A percentile compares a stretch with the other conserved stretches of the same genome.
These are phyloP conservation scores for Botrytis medusae DNA, from an alignment of 2,329 filamentous ascomycete species.

Conservation along the genomic window DNA sequence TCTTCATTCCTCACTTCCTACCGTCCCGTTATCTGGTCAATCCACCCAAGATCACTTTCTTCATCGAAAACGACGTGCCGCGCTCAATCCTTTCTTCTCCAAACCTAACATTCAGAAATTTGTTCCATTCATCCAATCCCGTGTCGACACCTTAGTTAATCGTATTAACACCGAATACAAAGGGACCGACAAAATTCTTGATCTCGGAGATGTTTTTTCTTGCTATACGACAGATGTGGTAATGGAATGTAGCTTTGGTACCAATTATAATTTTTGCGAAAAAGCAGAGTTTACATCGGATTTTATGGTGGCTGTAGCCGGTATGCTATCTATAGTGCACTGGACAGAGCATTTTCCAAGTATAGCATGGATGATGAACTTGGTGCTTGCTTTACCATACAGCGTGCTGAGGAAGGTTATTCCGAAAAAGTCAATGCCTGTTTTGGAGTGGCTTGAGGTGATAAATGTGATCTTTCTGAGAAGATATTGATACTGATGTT, in stretches of 20 bases:
- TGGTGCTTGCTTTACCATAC: constrained; percentile 7
- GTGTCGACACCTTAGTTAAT: constrained; percentile 1
- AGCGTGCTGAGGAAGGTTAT: neutral
- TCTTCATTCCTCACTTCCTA: constrained; percentile 21
- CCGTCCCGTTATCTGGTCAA: constrained; percentile 17
- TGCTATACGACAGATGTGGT: constrained; percentile 31
- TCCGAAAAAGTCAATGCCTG: neutral
- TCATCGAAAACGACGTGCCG: constrained; percentile 29
- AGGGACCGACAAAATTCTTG: neutral
- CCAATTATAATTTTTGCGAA: constrained; percentile 9
- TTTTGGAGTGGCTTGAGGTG: constrained; percentile 18
- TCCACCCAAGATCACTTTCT: constrained; percentile 28
- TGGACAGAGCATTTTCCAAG: constrained; percentile 8
- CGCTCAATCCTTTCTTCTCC: constrained; percentile 32
- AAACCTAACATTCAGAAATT: constrained; percentile 22
- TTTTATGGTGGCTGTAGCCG: neutral
- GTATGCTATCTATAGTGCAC: neutral
- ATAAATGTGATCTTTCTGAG: neutral
- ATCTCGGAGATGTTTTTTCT: constrained; percentile 9
- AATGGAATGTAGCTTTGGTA: constrained; percentile 32
- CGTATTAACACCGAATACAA: constrained; percentile 14
- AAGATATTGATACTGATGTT: neutral
- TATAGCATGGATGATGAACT: constrained; percentile 13
- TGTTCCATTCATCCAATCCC: constrained; percentile 13
- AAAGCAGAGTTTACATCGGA: constrained; percentile 2